Evolutionary conservation across 352 stramenopile species (phyloP).

Genomic region (Phytophthora cryptogea): DNA sequence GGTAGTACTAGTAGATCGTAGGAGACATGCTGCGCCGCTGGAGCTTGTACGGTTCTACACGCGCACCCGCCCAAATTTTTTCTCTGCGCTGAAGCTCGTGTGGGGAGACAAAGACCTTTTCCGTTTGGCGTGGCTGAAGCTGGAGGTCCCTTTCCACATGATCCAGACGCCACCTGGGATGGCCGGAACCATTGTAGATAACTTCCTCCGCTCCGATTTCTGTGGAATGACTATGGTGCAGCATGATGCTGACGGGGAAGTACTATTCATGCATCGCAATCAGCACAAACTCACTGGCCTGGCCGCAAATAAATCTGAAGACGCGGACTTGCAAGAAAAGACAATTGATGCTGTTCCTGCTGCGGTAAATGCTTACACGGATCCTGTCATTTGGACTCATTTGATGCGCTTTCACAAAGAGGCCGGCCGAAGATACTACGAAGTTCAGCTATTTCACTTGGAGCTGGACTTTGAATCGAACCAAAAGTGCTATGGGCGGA

Average conservation of each 20-base stretch:
- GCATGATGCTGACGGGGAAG: slow-evolving; percentile 31
- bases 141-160: slow-evolving; percentile 51
- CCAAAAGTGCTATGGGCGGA: slow-evolving; percentile 56
- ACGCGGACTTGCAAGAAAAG: slow-evolving; percentile 11
- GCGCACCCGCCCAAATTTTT: slow-evolving; percentile 38
- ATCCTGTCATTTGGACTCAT: slow-evolving; percentile 65
- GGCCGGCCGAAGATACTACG: slow-evolving; percentile 37
- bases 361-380: slow-evolving; percentile 16
- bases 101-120: slow-evolving; percentile 52
- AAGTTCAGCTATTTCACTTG: slow-evolving; percentile 43
- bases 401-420: slow-evolving; percentile 51
- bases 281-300: slow-evolving; percentile 41
- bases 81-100: slow-evolving; percentile 34
- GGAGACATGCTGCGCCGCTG: slow-evolving; percentile 27
- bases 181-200: slow-evolving; percentile 32
- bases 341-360: slow-evolving; percentile 1
- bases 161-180: slow-evolving; percentile 49
- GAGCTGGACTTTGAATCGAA: slow-evolving; percentile 33
- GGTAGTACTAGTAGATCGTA: slow-evolving; percentile 48
- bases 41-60: slow-evolving; percentile 38
- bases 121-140: slow-evolving; percentile 58
- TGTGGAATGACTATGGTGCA: slow-evolving; percentile 53
- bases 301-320: background rate
- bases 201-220: slow-evolving; percentile 38
- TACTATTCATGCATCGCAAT: slow-evolving; percentile 63